Conservation (phyloP, 2,329 filamentous ascomycete species). For the Pezicula carpinea region DNA sequence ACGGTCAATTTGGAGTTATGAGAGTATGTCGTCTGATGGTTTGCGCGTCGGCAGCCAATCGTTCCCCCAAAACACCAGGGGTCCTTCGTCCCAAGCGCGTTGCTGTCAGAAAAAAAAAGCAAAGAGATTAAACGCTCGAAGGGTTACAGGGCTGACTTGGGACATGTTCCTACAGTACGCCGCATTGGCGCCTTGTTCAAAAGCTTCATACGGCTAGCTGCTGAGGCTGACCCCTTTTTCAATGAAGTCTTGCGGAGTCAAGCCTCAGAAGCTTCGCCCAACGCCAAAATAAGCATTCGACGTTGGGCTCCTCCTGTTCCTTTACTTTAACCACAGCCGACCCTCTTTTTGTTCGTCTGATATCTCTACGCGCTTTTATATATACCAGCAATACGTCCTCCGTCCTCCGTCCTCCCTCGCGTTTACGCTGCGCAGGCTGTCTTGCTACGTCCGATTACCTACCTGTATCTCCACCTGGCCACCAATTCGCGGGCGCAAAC, state of each 20-base stretch:
- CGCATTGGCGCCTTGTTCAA: neutral
- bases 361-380: neutral
- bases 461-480: neutral
- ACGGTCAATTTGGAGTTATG: neutral
- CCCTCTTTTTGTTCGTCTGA: neutral
- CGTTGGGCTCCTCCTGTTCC: neutral
- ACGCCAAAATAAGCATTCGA: conserved; percentile 1
- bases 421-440: neutral
- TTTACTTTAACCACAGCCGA: neutral
- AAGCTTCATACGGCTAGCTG: neutral
- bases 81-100: neutral
- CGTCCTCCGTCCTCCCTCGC: no score
- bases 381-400: neutral
- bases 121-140: no score
- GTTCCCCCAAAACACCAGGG: neutral
- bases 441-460: no score
- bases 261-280: neutral
- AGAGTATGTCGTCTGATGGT: neutral
- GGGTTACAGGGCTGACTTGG: no score
- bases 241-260: neutral
- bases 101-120: neutral
- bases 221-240: neutral
- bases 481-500: no score
- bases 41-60: neutral
- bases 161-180: neutral